Evolutionary conservation across 2,329 filamentous ascomycete species (phyloP).

Genomic region (Fusarium secorum): DNA sequence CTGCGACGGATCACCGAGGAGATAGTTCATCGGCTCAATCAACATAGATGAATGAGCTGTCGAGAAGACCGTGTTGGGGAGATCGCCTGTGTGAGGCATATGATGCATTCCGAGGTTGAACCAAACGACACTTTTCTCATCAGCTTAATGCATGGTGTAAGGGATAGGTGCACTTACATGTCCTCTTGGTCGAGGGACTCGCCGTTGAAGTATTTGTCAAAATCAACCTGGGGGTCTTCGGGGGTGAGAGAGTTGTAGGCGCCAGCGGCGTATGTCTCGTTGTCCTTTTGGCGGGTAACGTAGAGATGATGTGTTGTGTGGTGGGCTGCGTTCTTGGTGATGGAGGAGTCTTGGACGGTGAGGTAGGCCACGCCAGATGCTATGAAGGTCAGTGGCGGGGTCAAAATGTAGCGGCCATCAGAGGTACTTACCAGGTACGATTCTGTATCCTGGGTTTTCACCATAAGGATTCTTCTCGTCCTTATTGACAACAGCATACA

Average conservation of each 20-base stretch:
- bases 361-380: background rate
- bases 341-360: background rate
- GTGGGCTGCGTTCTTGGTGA: background rate
- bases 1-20: background rate
- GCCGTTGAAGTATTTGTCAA: slow-evolving; percentile 1
- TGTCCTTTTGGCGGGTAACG: background rate
- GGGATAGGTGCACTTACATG: background rate
- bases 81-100: slow-evolving; percentile 8
- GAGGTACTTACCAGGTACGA: background rate
- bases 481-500: background rate
- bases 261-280: background rate
- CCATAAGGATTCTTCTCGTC: background rate
- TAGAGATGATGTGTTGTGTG: slow-evolving; percentile 5
- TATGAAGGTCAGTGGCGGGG: rapidly evolving
- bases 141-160: rapidly evolving
- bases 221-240: background rate
- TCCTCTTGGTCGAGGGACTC: background rate
- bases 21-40: background rate
- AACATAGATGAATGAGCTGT: background rate
- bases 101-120: background rate
- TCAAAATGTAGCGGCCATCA: rapidly evolving
- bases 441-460: background rate
- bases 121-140: background rate
- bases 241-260: background rate
- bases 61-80: background rate